Percentiles rank a stretch among this genome's conserved stretches.
These are phyloP conservation scores for Bodo saltans DNA, from an alignment of 78 protist species.

Conservation along the genomic window DNA sequence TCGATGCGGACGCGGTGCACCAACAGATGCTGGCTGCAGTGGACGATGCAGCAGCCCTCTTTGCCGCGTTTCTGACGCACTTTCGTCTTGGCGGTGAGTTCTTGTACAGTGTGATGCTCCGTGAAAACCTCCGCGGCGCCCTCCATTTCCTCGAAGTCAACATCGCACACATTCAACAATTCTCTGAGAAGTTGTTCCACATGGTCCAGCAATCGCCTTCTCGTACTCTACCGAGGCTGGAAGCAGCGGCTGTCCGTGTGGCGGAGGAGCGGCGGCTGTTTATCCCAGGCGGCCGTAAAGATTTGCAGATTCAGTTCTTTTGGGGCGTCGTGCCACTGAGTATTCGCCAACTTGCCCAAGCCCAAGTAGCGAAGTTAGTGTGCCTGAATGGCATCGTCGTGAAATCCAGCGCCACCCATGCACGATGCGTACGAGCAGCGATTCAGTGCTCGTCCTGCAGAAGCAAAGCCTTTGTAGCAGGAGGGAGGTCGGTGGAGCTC, in stretches of 20 bases:
- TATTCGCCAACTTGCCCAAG: not conserved
- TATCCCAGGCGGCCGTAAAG: not conserved
- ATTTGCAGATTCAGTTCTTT: not conserved
- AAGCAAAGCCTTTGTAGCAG: not conserved
- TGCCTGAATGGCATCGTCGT: conserved; percentile 15
- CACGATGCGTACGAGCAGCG: not conserved
- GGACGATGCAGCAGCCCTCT: no score
- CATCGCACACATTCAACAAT: not conserved
- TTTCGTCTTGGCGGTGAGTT: not conserved
- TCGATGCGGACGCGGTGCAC: no score
- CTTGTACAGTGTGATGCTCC: not conserved
- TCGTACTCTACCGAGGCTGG: not conserved
- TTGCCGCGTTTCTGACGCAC: not conserved
- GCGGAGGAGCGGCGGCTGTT: conserved; percentile 8
- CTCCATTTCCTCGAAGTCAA: not conserved
- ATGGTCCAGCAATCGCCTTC: not conserved
- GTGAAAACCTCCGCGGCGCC: not conserved
- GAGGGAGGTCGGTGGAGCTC: not conserved
- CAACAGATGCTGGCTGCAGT: no score
- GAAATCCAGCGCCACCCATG: not conserved
- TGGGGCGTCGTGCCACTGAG: not conserved
- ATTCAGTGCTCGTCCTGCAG: conserved; percentile 15
- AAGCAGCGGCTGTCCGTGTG: not conserved
- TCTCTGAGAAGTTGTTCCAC: not conserved
- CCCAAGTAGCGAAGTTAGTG: not conserved